Evolutionary conservation across 495 filamentous ascomycete species (phyloP).

Genomic region (Aspergillus panamensis): DNA sequence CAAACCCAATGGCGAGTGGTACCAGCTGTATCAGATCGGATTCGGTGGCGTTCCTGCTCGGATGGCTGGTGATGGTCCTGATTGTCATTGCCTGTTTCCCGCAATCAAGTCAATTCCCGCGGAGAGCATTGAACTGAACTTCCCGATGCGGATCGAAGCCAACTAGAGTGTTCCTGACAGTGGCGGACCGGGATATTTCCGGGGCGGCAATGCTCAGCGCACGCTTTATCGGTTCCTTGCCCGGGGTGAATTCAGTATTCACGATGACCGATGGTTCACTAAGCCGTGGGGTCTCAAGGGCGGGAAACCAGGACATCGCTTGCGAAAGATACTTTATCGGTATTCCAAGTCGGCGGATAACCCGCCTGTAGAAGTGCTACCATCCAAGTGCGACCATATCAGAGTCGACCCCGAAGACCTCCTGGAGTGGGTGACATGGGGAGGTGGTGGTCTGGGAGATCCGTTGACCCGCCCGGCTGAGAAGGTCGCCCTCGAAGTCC

Average conservation of each 20-base stretch:
- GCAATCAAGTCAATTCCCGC: constrained; percentile 52
- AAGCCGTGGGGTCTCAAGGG: constrained; percentile 50
- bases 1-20: constrained; percentile 49
- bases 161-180: constrained; percentile 49
- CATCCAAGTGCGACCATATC: constrained; percentile 49
- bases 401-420: constrained; percentile 46
- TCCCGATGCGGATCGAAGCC: constrained; percentile 46
- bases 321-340: constrained; percentile 40
- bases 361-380: constrained; percentile 30
- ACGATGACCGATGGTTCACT: constrained; percentile 52
- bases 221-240: constrained; percentile 46
- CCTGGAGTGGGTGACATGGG: constrained; percentile 52
- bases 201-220: constrained; percentile 48
- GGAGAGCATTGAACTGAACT: constrained; percentile 49
- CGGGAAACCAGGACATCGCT: constrained; percentile 43
- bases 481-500: constrained; percentile 46
- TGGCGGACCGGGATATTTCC: constrained; percentile 45
- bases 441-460: constrained; percentile 49
- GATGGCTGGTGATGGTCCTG: constrained; percentile 46
- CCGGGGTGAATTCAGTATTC: constrained; percentile 45
- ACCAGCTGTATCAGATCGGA: constrained; percentile 50
- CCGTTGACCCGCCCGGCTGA: constrained; percentile 44
- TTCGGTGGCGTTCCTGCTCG: constrained; percentile 50
- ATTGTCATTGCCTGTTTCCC: constrained; percentile 51
- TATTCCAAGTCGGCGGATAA: constrained; percentile 31